Conservation (phyloP, 371 early-diverging fungal genomes). For the Mortierella sp. region DNA sequence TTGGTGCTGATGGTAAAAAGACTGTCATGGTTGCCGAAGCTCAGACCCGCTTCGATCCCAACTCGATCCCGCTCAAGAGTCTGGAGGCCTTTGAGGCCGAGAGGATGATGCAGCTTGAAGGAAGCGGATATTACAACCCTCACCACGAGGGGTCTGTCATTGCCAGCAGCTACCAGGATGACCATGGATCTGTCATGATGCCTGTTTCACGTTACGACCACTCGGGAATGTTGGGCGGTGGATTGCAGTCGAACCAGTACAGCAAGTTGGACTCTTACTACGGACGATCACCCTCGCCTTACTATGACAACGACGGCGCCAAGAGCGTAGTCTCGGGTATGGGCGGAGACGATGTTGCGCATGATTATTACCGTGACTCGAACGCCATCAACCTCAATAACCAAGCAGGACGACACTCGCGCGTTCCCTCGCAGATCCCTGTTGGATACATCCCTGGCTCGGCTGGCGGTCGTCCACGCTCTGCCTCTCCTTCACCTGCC, state of each 20-base stretch:
- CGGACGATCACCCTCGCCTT: slow-evolving; percentile 39
- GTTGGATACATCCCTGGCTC: slow-evolving; percentile 24
- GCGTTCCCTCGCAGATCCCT: slow-evolving; percentile 36
- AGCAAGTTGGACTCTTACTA: slow-evolving; percentile 36
- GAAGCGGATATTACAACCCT: slow-evolving; percentile 34
- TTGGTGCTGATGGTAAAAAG: slow-evolving; percentile 85
- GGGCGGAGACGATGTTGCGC: slow-evolving; percentile 39
- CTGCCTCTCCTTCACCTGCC: slow-evolving; percentile 21
- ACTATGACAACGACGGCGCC: slow-evolving; percentile 28
- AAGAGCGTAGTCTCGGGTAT: slow-evolving; percentile 42
- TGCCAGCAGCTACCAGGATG: slow-evolving; percentile 48
- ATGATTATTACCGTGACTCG: slow-evolving; percentile 53
- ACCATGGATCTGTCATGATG: slow-evolving; percentile 28
- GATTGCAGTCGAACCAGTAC: slow-evolving; percentile 50
- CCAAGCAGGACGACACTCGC: slow-evolving; percentile 30
- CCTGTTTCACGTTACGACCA: slow-evolving; percentile 32
- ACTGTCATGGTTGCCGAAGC: slow-evolving; percentile 64
- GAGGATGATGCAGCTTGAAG: slow-evolving; percentile 39
- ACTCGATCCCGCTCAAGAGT: slow-evolving; percentile 62
- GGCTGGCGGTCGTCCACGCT: slow-evolving; percentile 28
- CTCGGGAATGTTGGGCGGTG: slow-evolving; percentile 34
- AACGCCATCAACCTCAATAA: slow-evolving; percentile 41
- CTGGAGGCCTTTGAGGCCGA: slow-evolving; percentile 56
- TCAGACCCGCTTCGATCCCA: slow-evolving; percentile 67
- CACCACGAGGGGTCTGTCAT: slow-evolving; percentile 42